Conservation (phyloP, 73 alveolate genomes). For the Paraurostyla sp. region DNA sequence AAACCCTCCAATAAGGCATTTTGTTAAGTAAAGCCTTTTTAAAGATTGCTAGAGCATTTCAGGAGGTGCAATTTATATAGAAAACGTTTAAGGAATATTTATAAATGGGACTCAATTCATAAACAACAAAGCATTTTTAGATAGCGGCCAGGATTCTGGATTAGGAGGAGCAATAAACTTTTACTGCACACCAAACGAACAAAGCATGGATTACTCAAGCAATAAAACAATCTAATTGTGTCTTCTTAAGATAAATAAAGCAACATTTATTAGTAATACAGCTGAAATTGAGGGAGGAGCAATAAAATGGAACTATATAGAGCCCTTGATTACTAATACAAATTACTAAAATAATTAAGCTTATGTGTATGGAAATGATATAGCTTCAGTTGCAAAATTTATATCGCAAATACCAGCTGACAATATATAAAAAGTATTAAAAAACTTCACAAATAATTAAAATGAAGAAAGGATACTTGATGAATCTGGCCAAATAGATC, state of each 20-base stretch:
- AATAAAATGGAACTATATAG: constrained; percentile 30
- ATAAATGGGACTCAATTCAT: background rate
- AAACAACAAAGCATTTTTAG: background rate
- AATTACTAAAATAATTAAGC: background rate
- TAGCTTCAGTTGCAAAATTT: background rate
- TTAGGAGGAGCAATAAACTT: constrained; percentile 24
- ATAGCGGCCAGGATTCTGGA: too few relatives aligned
- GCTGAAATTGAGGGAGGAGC: constrained; percentile 19
- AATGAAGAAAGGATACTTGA: background rate
- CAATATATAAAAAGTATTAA: background rate
- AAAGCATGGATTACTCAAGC: background rate
- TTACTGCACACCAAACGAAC: background rate
- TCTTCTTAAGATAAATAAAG: background rate
- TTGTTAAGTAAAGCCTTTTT: background rate
- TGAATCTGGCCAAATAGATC: background rate
- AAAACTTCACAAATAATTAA: background rate
- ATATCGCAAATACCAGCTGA: background rate
- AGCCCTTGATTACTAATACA: constrained; percentile 7
- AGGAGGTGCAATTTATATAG: constrained; percentile 13
- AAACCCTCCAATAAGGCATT: background rate
- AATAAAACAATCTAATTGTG: background rate
- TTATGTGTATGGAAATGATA: constrained; percentile 18
- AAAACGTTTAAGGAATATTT: background rate
- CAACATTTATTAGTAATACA: background rate
- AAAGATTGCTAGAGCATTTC: background rate